These are phyloP conservation scores for Trametes cingulata DNA, from an alignment of 768 basidiomycete species.

Conservation along the genomic window DNA sequence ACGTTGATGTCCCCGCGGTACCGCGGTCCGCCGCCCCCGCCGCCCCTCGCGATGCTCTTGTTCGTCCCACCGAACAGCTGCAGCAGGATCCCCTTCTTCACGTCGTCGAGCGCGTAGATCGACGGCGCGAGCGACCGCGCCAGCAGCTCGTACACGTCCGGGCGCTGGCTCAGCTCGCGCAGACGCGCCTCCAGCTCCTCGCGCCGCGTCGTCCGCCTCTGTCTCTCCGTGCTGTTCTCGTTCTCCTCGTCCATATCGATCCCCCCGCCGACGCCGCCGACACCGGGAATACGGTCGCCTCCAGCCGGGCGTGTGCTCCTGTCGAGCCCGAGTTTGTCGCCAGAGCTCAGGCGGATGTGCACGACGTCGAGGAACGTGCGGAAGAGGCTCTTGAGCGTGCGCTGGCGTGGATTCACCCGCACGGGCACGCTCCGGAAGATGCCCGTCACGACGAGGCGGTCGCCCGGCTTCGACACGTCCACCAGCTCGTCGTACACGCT, in stretches of 20 bases:
- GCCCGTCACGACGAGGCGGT: conserved; percentile 86
- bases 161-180: conserved; percentile 64
- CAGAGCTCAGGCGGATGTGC: conserved; percentile 77
- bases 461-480: conserved; percentile 94
- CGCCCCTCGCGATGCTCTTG: conserved; percentile 90
- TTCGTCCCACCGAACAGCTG: conserved; percentile 98
- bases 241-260: conserved; percentile 65
- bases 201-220: conserved; percentile 43
- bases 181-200: conserved; percentile 83
- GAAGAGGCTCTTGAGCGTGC: conserved; percentile 93
- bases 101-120: conserved; percentile 98
- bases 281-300: conserved; percentile 66
- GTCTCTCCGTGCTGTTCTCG: conserved; percentile 43
- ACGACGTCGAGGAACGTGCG: conserved; percentile 98
- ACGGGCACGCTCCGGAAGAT: conserved; percentile 96
- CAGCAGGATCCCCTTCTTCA: conserved; percentile 96
- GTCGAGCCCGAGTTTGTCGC: conserved; percentile 70
- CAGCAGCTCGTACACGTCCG: conserved; percentile 86
- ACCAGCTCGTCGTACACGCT: conserved; percentile 99
- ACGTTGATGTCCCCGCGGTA: conserved; percentile 99
- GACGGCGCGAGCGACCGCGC: conserved; percentile 87
- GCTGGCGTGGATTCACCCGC: conserved; percentile 89
- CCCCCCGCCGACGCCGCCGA: conserved; percentile 55
- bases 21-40: conserved; percentile 93
- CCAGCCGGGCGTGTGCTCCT: conserved; percentile 71